Evolutionary conservation across 495 filamentous ascomycete genomes (phyloP).

Genomic region (Podospora pseudopauciseta): DNA sequence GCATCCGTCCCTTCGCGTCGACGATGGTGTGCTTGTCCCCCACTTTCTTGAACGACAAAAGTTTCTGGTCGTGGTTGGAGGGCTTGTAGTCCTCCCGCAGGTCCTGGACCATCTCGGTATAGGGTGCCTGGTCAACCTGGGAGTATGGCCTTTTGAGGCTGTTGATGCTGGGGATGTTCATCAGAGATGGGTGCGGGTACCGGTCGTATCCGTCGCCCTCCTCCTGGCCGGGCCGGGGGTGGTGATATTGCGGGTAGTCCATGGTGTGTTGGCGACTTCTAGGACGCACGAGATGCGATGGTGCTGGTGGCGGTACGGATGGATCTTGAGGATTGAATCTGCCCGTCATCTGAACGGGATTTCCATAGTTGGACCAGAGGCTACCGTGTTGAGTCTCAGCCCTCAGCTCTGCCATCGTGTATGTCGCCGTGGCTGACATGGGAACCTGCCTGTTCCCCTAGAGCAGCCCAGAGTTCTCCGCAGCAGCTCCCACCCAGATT

Average conservation of each 20-base stretch:
- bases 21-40: slow-evolving; percentile 56
- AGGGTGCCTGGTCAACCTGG: slow-evolving; percentile 43
- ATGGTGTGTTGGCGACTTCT: slow-evolving; percentile 37
- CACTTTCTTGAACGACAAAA: slow-evolving; percentile 51
- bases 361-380: slow-evolving; percentile 51
- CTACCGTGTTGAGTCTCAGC: slow-evolving; percentile 47
- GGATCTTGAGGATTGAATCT: slow-evolving; percentile 46
- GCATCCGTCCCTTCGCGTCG: slow-evolving; percentile 52
- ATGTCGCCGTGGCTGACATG: slow-evolving; percentile 54
- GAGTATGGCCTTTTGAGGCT: slow-evolving; percentile 52
- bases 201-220: slow-evolving; percentile 46
- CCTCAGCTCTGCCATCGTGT: slow-evolving; percentile 56
- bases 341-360: slow-evolving; percentile 46
- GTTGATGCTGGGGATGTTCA: slow-evolving; percentile 52
- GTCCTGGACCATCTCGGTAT: slow-evolving; percentile 53
- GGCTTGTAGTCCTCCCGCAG: slow-evolving; percentile 53
- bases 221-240: slow-evolving; percentile 44
- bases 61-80: slow-evolving; percentile 55
- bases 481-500: slow-evolving; percentile 10
- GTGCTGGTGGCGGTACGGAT: slow-evolving; percentile 36
- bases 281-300: slow-evolving; percentile 44
- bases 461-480: slow-evolving; percentile 21
- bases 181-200: slow-evolving; percentile 44
- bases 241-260: slow-evolving; percentile 42
- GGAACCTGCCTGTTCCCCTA: slow-evolving; percentile 39